phyloP scores from a whole-genome alignment of 2,329 filamentous ascomycete species.

The Onygenales sp. region DNA sequence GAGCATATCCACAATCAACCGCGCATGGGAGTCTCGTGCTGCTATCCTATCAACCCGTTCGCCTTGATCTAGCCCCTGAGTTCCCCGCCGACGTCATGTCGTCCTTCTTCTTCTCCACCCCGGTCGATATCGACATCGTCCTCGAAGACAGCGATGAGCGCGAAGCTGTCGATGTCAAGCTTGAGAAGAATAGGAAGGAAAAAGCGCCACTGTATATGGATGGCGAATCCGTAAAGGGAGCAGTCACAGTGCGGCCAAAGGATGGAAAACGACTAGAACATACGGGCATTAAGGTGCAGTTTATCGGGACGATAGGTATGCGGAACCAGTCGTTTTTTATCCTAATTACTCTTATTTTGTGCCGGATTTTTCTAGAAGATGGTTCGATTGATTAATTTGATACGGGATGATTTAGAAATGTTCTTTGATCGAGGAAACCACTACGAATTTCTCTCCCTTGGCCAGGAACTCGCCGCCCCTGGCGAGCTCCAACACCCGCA shows the following conservation, averaged over 20 bases:
- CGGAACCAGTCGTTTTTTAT: constrained; percentile 6
- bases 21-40: not conserved
- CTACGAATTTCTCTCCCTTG: constrained; percentile 96
- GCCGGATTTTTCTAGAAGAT: not conserved
- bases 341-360: not conserved
- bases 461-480: constrained; percentile 91
- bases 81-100: constrained; percentile 54
- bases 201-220: constrained; percentile 97
- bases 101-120: constrained; percentile 97
- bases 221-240: constrained; percentile 94
- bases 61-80: not conserved
- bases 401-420: constrained; percentile 60
- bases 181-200: constrained; percentile 95
- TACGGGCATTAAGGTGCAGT: constrained; percentile 98
- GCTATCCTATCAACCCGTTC: not conserved
- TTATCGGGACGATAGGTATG: constrained; percentile 93
- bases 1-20: not conserved
- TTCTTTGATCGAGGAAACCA: constrained; percentile 99
- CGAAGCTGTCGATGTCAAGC: constrained; percentile 92
- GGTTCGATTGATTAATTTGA: constrained; percentile 4
- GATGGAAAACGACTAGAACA: constrained; percentile 97
- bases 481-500: constrained; percentile 98
- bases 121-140: constrained; percentile 97
- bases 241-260: constrained; percentile 89
- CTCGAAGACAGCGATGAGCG: constrained; percentile 92